A percentile compares a stretch with the other conserved stretches of the same genome.
Conservation (phyloP, 176 grass and related monocot species). For the Puya raimondii region DNA sequence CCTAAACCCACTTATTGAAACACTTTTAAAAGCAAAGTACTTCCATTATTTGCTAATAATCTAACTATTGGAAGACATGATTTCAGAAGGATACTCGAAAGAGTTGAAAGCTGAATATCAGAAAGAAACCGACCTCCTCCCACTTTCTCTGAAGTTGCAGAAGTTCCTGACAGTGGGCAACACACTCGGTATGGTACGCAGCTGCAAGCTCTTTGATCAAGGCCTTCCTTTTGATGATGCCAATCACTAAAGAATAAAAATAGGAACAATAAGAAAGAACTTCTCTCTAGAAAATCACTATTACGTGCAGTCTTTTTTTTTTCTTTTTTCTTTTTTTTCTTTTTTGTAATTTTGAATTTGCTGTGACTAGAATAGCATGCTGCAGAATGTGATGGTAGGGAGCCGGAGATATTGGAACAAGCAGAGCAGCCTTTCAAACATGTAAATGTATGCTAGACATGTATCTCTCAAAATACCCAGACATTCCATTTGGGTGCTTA, state of each 20-base stretch:
- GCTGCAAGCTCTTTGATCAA: constrained; percentile 81
- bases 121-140: constrained; percentile 44
- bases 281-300: not conserved
- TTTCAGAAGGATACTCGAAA: not conserved
- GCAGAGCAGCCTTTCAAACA: not conserved
- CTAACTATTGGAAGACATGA: not conserved
- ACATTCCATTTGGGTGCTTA: not conserved
- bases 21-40: not conserved
- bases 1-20: too few relatives aligned
- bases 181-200: constrained; percentile 57
- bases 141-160: constrained; percentile 66
- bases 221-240: constrained; percentile 82
- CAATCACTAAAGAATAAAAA: constrained; percentile 56
- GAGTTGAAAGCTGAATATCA: not conserved
- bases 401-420: too few relatives aligned
- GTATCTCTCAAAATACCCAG: not conserved
- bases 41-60: not conserved
- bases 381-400: not conserved
- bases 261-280: not conserved
- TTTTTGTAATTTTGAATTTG: not conserved
- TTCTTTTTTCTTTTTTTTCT: not conserved
- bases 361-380: not conserved
- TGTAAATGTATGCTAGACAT: not conserved
- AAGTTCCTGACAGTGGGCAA: constrained; percentile 54
- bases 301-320: not conserved